Conservation (phyloP, 1,139 yeast genomes). For the Hemisphaericaspora xylofermentans region DNA sequence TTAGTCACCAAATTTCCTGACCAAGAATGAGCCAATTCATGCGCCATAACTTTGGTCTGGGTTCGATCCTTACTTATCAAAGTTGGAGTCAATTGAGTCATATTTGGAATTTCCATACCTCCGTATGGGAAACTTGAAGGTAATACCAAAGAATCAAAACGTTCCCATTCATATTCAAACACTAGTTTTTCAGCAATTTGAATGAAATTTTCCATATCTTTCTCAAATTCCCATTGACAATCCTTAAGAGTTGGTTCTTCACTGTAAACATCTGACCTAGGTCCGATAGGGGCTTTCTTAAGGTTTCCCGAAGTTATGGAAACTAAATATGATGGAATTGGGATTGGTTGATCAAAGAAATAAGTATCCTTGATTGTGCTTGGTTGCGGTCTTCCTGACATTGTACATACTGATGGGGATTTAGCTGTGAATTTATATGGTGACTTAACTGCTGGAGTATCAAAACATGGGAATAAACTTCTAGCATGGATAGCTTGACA, state of each 20-base stretch:
- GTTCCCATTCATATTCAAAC: constrained; percentile 35
- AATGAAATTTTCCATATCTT: constrained; percentile 36
- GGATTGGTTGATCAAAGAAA: constrained; percentile 33
- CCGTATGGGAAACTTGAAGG: constrained; percentile 40
- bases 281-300: constrained; percentile 32
- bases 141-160: constrained; percentile 33
- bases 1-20: constrained; percentile 39
- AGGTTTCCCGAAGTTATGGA: constrained; percentile 38
- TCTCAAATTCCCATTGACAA: constrained; percentile 39
- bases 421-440: constrained; percentile 29
- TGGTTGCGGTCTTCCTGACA: constrained; percentile 36
- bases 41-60: constrained; percentile 38
- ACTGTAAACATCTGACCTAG: constrained; percentile 33
- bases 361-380: constrained; percentile 15
- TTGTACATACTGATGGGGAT: constrained; percentile 33
- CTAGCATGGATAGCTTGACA: constrained; percentile 47
- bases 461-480: constrained; percentile 44
- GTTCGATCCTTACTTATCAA: constrained; percentile 35
- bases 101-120: constrained; percentile 42
- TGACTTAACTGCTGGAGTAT: constrained; percentile 41
- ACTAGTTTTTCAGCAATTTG: constrained; percentile 34
- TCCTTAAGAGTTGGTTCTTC: constrained; percentile 26
- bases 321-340: constrained; percentile 37
- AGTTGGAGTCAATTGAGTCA: constrained; percentile 39
- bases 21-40: constrained; percentile 42